Evolutionary conservation across 345 rosid genomes (phyloP).

Genomic region (Corchorus olitorius): DNA sequence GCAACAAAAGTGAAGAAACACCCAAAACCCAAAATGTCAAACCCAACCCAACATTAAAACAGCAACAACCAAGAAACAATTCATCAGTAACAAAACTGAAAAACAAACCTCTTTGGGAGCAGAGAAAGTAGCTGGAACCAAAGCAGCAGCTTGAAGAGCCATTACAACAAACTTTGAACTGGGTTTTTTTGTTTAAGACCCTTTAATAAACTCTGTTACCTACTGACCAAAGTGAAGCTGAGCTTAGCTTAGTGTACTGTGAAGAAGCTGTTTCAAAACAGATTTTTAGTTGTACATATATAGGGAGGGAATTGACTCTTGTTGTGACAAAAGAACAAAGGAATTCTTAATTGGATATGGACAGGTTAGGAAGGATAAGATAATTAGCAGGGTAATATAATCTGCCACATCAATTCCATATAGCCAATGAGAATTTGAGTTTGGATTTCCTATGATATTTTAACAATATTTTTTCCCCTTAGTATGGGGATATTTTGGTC

Average conservation of each 20-base stretch:
- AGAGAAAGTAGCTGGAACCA: slow-evolving; percentile 64
- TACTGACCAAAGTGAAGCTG: background rate
- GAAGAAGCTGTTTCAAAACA: slow-evolving; percentile 23
- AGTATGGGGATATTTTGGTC: slow-evolving; percentile 37
- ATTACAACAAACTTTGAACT: slow-evolving; percentile 31
- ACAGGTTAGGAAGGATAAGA: slow-evolving; percentile 51
- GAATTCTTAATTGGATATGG: slow-evolving; percentile 24
- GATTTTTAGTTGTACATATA: slow-evolving; percentile 25
- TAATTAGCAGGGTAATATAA: slow-evolving; percentile 35
- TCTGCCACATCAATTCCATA: slow-evolving; percentile 48
- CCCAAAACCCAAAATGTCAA: slow-evolving; percentile 4
- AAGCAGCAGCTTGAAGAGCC: slow-evolving; percentile 82
- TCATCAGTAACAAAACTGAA: background rate
- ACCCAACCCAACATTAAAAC: background rate
- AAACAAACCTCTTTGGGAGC: slow-evolving; percentile 61
- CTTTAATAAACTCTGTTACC: background rate
- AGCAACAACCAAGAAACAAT: background rate
- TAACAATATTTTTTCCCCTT: slow-evolving; percentile 3
- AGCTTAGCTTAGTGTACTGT: background rate
- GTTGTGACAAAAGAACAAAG: slow-evolving; percentile 15
- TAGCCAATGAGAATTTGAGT: slow-evolving; percentile 54
- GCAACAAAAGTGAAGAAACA: slow-evolving; percentile 23
- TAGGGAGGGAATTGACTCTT: slow-evolving; percentile 22
- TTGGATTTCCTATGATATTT: slow-evolving; percentile 58
- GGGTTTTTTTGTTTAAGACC: slow-evolving; percentile 1